phyloP scores from a whole-genome alignment of 169 alveolate genomes.

The Plasmodium adleri region DNA sequence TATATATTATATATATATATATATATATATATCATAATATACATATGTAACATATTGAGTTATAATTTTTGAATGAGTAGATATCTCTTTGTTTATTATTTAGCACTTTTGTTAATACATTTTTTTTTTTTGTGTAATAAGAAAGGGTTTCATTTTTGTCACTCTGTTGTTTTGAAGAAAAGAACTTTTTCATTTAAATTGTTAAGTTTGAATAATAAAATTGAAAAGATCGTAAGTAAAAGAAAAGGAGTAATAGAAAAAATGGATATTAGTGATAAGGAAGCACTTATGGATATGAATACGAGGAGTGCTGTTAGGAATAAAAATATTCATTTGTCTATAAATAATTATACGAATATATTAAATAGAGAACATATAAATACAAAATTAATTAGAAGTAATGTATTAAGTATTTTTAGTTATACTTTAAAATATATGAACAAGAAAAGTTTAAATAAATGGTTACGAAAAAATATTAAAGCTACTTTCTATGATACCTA shows the following conservation, averaged over 20 bases:
- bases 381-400: slow-evolving; percentile 31
- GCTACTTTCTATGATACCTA: slow-evolving; percentile 60
- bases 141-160: too few relatives aligned
- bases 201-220: too few relatives aligned
- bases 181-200: too few relatives aligned
- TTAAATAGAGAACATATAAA: not conserved
- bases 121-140: too few relatives aligned
- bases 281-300: slow-evolving; percentile 30
- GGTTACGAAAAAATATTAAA: slow-evolving; percentile 68
- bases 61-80: too few relatives aligned
- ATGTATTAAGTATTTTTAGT: slow-evolving; percentile 75
- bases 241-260: not conserved
- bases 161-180: too few relatives aligned
- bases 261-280: slow-evolving; percentile 27
- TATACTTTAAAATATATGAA: slow-evolving; percentile 72
- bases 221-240: too few relatives aligned
- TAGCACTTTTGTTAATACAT: too few relatives aligned
- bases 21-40: too few relatives aligned
- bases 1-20: too few relatives aligned
- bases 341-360: slow-evolving; percentile 36
- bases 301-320: slow-evolving; percentile 7
- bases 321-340: slow-evolving; percentile 33
- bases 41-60: too few relatives aligned
- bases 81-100: too few relatives aligned
- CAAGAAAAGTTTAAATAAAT: slow-evolving; percentile 60